Evolutionary conservation across 208 protist species (phyloP), one percentile per base, ranked within the genome.

Genomic region (Trypanosoma platydactyli): DNA sequence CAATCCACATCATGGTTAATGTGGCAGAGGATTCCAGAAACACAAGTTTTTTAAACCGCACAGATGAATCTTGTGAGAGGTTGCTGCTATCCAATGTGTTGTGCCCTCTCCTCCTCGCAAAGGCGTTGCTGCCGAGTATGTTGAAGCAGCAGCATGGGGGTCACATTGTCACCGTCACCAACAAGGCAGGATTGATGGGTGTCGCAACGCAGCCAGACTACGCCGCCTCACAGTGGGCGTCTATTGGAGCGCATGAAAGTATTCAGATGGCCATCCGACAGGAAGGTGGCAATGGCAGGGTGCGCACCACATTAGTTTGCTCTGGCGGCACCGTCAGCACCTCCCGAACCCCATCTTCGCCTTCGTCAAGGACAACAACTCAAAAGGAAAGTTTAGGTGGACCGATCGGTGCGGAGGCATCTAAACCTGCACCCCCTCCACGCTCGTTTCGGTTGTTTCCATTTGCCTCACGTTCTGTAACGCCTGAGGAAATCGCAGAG

Each of bases 181-280:
- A 71, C 45, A 64, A 50, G 5, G 25, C 60, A 24, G 71, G 65
- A 58, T 45, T 61, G 20, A 41, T 70, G 38, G 73, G 76, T 5
- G 50, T 40, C 4, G 25, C 68, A 46, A 42, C 58, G 25, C 52
- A 66, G 12, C 79, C 79, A 22, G 82, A 88, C 38, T 82, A 79
- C 66, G 65, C 76, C 18, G 82, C 82, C 24, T 82, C 79, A 38
- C 75, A 84, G 52, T 88, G 78, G 79, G 83, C 71, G 11, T 54
- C 72, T 48, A 57, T 84, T 25, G 83, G 83, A 30, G 44, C 75
- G 51, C 79, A 84, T 66, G 75, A 86, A 61, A 84, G 78, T 46
- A 76, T 89, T 58, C 72, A 70, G 69, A 58, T 86, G 83, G 56
- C 66, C 25, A 64, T 71, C 58, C 59, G 49, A 27, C 15, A 60